Evolutionary conservation across 2,329 filamentous ascomycete species (phyloP), one percentile per base, ranked within the genome.

Genomic region (Dendryphion nanum): DNA sequence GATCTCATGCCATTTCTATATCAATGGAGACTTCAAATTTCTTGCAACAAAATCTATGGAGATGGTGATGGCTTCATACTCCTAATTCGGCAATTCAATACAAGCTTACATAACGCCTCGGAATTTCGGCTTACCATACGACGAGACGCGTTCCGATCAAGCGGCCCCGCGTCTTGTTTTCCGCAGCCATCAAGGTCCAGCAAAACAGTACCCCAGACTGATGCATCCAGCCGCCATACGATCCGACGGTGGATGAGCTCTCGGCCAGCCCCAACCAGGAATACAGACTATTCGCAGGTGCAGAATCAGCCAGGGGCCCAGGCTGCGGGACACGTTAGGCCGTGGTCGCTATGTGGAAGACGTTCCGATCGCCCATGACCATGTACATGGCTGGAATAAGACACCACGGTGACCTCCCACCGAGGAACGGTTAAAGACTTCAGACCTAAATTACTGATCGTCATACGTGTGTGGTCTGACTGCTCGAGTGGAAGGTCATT

Each of bases 391-490:
- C 29, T 42, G 36, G 35, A 40, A 40, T 35, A 42, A 40, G 35
- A 40, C 33, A 18, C 21, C 14, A 33, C 14, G 16, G 18, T 28
- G 34, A 30, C 45, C 23, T 33, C 49, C 48, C 47, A 51, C 51
- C 48, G 47, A 53, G 47, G 40, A 40, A 48, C 53, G 55, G 57
- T 50, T 59, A 61, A 61, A 52, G 44, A 50, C 42, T 55, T 30
- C 50, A 59, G 55, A 48, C 30, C 18, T 8, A 26, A 23, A 34
- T 29, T 23, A 19, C 21, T 38, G 36, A 47, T 47, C 40, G 44
- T 47, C 48, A 45, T 43, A 38, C 37, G 24, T 21, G 42, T 39
- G 41, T 51, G 52, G 45, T 43, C 38, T 50, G 44, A 47, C 19
- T 28, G 38, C 19, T 40, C 36, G 41, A 33, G 28, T 30, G 14